A percentile compares a stretch with the other conserved stretches of the same genome.
Conservation (phyloP, 2,329 filamentous ascomycete genomes). For the Proliferodiscus dingleyae region DNA sequence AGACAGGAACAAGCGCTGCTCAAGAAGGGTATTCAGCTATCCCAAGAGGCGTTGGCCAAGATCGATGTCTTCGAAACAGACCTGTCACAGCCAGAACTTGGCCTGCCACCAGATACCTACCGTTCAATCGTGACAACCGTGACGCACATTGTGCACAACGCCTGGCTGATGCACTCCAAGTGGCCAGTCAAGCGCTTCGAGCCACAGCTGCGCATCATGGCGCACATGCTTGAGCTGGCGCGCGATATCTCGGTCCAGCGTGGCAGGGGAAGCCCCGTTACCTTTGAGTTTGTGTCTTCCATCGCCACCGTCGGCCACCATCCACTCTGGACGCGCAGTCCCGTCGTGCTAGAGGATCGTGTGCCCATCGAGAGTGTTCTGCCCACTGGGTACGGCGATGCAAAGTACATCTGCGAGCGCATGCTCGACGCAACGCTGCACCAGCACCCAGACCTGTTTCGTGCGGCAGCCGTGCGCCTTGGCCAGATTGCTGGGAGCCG, state of each 20-base stretch:
- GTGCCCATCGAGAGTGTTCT: constrained; percentile 37
- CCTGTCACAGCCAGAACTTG: constrained; percentile 36
- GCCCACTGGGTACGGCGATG: constrained; percentile 45
- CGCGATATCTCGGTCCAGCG: neutral
- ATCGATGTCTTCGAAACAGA: constrained; percentile 38
- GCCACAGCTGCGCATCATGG: constrained; percentile 31
- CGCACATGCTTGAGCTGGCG: too few species aligned
- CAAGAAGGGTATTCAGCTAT: constrained; percentile 15
- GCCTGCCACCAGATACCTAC: constrained; percentile 37
- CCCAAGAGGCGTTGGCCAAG: constrained; percentile 28
- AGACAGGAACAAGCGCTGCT: neutral
- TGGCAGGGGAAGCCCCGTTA: neutral
- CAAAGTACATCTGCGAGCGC: constrained; percentile 45
- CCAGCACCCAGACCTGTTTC: constrained; percentile 37
- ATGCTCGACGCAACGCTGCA: constrained; percentile 44
- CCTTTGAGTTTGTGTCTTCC: neutral
- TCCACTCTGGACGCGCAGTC: neutral
- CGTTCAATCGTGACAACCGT: constrained; percentile 32
- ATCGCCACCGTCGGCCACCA: neutral
- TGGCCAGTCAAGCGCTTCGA: constrained; percentile 43
- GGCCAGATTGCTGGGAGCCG: constrained; percentile 49
- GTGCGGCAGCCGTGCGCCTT: constrained; percentile 37
- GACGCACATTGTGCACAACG: constrained; percentile 48
- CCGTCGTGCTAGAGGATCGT: constrained; percentile 37
- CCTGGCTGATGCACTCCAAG: constrained; percentile 43